Evolutionary conservation across 177 flowering plant genomes (phyloP).

Genomic region (Tripterygium wilfordii): DNA sequence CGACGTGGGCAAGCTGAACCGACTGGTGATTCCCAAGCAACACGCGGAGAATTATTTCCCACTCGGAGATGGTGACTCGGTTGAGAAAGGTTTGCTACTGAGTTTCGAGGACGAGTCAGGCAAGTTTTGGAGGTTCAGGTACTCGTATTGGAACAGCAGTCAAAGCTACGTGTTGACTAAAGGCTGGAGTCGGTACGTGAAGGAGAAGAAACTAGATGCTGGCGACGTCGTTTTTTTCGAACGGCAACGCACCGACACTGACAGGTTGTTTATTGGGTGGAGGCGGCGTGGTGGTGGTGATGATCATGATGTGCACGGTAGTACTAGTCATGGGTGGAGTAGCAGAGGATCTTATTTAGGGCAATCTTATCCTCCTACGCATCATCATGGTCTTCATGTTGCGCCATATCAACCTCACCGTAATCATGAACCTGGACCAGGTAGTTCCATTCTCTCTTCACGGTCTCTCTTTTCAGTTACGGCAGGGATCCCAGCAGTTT

Average conservation of each 20-base stretch:
- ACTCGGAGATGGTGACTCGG: constrained; percentile 37
- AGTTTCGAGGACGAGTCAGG: constrained; percentile 64
- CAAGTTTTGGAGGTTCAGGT: constrained; percentile 74
- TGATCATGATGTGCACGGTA: constrained; percentile 6
- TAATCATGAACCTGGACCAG: constrained; percentile 54
- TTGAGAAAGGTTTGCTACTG: constrained; percentile 50
- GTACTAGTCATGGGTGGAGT: constrained; percentile 22
- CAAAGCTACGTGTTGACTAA: constrained; percentile 93
- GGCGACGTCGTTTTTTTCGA: constrained; percentile 73
- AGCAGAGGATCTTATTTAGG: constrained; percentile 30
- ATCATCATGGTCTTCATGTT: constrained; percentile 17
- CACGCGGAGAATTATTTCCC: constrained; percentile 92
- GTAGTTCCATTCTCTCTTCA: no score
- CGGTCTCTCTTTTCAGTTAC: no score
- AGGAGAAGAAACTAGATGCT: constrained; percentile 79
- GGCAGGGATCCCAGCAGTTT: no score
- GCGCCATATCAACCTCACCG: constrained; percentile 39
- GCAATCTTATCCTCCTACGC: constrained; percentile 21
- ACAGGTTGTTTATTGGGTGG: constrained; percentile 64
- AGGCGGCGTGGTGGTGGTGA: constrained; percentile 34
- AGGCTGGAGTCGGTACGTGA: constrained; percentile 92
- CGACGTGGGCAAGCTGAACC: constrained; percentile 92
- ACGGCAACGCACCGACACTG: constrained; percentile 27
- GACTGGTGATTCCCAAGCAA: constrained; percentile 93
- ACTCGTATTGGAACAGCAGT: constrained; percentile 94